Conservation (phyloP, 768 basidiomycete species). For the Tulasnella sp. region DNA sequence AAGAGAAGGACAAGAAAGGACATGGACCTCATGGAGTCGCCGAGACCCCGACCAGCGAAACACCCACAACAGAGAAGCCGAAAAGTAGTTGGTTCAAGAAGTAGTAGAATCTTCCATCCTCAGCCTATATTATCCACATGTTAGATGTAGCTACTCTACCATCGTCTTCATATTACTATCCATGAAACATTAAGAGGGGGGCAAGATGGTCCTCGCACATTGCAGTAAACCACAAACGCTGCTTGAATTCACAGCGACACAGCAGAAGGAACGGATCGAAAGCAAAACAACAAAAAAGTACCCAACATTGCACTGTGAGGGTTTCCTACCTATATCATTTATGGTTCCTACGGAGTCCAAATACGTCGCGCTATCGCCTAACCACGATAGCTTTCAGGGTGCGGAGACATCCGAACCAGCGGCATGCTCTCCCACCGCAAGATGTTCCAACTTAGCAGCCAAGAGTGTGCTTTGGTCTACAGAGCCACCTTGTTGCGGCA, state of each 20-base stretch:
- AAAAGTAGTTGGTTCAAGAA: slow-evolving; percentile 3
- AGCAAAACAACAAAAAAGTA: slow-evolving; percentile 7
- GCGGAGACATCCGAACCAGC: neutral
- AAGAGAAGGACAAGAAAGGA: slow-evolving; percentile 21
- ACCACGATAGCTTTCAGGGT: neutral
- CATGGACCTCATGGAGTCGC: neutral
- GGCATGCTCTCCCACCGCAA: neutral
- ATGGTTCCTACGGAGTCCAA: neutral
- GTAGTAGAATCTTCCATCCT: neutral
- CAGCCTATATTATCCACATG: neutral
- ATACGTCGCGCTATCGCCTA: neutral
- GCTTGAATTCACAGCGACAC: neutral
- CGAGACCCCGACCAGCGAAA: neutral
- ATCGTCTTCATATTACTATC: neutral
- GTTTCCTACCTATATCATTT: neutral
- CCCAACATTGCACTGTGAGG: neutral
- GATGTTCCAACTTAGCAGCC: neutral
- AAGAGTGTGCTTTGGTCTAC: neutral
- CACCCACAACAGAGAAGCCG: neutral
- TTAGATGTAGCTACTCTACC: slow-evolving; percentile 1
- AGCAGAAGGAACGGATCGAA: neutral
- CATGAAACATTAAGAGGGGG: neutral
- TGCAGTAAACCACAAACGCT: neutral
- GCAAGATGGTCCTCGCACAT: neutral
- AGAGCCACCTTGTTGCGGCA: neutral